A percentile compares a stretch with the other conserved stretches of the same genome.
phyloP scores from a whole-genome alignment of 495 filamentous ascomycete species.

The Chaetomium cochliodes region DNA sequence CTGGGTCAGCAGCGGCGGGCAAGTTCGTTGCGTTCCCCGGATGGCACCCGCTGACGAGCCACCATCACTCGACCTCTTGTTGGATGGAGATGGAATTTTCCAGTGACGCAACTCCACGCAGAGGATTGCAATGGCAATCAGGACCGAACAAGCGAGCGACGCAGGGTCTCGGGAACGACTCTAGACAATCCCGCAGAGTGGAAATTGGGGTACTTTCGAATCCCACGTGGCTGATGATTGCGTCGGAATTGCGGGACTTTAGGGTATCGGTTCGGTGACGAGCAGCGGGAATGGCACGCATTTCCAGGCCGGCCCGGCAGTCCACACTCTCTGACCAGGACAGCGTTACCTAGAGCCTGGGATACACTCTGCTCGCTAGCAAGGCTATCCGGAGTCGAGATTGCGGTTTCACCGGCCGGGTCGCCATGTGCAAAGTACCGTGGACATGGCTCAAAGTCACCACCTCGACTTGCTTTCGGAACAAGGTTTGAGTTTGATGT shows the following conservation, averaged over 20 bases:
- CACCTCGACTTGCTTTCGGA: slow-evolving; percentile 1
- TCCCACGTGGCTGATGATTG: slow-evolving; percentile 20
- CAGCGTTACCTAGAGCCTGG: not conserved
- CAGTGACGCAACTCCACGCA: not conserved
- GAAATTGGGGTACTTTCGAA: slow-evolving; percentile 1
- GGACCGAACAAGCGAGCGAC: slow-evolving; percentile 9
- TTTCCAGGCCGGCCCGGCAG: not conserved
- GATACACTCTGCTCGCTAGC: not conserved
- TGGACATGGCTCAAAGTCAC: slow-evolving; percentile 8
- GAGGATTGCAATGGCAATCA: not conserved
- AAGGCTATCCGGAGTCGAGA: slow-evolving; percentile 1
- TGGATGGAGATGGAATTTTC: no score
- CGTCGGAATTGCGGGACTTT: slow-evolving; percentile 19
- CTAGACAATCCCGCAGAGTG: not conserved
- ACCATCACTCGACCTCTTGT: no score
- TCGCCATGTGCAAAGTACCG: not conserved
- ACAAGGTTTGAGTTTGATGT: not conserved
- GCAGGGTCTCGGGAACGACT: not conserved
- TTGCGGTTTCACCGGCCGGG: not conserved
- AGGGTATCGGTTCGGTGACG: not conserved
- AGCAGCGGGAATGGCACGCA: not conserved
- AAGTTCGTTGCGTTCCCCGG: not conserved
- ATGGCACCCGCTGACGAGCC: not conserved
- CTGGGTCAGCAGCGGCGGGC: slow-evolving; percentile 3
- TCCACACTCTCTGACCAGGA: not conserved